Conservation (phyloP, 345 rosid genomes). For the Raphanus raphanistrum region DNA sequence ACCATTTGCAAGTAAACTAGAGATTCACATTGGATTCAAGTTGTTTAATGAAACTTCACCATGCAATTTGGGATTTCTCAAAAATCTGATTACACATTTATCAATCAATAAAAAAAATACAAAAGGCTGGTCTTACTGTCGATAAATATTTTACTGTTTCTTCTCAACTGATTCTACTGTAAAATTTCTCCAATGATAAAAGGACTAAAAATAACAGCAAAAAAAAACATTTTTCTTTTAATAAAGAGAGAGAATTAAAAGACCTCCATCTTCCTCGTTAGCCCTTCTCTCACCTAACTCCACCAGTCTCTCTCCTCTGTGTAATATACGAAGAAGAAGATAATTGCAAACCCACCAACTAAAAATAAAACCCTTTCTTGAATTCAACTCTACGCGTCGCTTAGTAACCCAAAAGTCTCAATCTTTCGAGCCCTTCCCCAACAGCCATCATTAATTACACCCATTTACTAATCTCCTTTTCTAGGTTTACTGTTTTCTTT, state of each 20-base stretch:
- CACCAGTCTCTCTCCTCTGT: slow-evolving; percentile 28
- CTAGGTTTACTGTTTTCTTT: slow-evolving; percentile 43
- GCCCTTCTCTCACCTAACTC: slow-evolving; percentile 36
- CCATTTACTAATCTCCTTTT: slow-evolving; percentile 15
- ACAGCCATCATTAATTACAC: slow-evolving; percentile 32
- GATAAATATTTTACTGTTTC: neutral
- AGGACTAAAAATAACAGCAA: neutral
- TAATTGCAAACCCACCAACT: slow-evolving; percentile 64
- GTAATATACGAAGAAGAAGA: slow-evolving; percentile 32
- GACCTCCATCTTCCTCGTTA: slow-evolving; percentile 33
- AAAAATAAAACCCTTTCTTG: slow-evolving; percentile 51
- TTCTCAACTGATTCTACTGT: neutral
- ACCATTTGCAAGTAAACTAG: slow-evolving; percentile 7
- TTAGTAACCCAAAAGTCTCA: slow-evolving; percentile 21
- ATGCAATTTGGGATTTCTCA: neutral
- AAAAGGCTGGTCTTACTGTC: neutral
- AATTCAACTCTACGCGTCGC: slow-evolving; percentile 71
- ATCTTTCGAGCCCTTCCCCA: slow-evolving; percentile 27
- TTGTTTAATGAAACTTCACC: slow-evolving; percentile 13
- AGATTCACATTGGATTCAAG: slow-evolving; percentile 13
- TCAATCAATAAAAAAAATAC: neutral
- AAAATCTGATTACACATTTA: neutral
- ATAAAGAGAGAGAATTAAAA: neutral
- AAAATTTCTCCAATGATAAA: neutral
- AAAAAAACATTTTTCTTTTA: neutral